phyloP scores from a whole-genome alignment of 176 grass and related monocot species.

The Rhynchospora pubera region DNA sequence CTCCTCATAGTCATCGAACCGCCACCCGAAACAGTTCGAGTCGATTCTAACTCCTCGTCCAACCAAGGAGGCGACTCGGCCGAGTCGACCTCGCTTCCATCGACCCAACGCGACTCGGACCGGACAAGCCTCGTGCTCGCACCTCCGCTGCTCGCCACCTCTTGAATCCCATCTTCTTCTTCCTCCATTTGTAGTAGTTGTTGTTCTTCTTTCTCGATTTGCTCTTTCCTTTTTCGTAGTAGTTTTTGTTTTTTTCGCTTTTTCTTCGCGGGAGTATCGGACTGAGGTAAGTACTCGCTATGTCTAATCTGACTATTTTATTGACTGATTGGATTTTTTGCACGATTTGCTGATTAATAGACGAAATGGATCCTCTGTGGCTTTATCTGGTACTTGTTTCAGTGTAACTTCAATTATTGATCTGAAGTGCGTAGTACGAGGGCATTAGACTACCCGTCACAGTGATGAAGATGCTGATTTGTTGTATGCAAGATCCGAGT shows the following conservation, averaged over 20 bases:
- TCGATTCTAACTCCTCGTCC: conserved; percentile 15
- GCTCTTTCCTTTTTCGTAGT: background rate
- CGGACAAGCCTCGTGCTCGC: background rate
- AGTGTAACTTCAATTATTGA: background rate
- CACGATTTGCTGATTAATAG: background rate
- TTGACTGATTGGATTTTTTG: background rate
- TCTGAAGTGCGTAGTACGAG: too few relatives aligned
- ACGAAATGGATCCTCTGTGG: background rate
- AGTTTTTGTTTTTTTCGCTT: background rate
- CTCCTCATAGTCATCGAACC: conserved; percentile 46
- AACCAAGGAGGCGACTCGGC: conserved; percentile 49
- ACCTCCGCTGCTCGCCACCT: conserved; percentile 35
- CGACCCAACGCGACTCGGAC: conserved; percentile 60
- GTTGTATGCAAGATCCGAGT: background rate
- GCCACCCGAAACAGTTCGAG: background rate
- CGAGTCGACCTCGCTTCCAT: conserved; percentile 95
- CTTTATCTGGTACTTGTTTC: background rate
- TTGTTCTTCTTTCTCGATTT: background rate
- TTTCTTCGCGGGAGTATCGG: background rate
- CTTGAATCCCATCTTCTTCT: conserved; percentile 68
- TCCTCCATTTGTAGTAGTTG: conserved; percentile 8
- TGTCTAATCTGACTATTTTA: background rate
- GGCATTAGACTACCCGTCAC: background rate
- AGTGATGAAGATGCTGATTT: background rate
- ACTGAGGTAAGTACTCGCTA: background rate